phyloP scores from a whole-genome alignment of 108 stramenopile genomes.

The Fragilaria crotonensis region DNA sequence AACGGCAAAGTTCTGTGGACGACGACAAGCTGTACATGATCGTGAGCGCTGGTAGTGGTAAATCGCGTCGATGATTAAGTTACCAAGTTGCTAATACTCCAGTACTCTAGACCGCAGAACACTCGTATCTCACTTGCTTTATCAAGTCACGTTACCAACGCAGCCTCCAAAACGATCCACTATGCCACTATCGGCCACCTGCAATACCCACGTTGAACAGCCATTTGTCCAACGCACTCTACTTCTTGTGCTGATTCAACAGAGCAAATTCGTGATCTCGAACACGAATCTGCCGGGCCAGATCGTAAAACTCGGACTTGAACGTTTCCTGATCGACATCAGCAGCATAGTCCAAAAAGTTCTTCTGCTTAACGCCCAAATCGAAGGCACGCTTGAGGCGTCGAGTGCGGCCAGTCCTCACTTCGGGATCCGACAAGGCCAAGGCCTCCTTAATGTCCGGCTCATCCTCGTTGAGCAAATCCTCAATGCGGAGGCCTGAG shows the following conservation, averaged over 20 bases:
- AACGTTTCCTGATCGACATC: constrained; percentile 59
- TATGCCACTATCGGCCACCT: too few relatives aligned
- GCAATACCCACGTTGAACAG: too few relatives aligned
- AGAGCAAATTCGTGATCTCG: constrained; percentile 77
- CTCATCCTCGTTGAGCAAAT: constrained; percentile 69
- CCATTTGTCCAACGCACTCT: too few relatives aligned
- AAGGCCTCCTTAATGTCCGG: constrained; percentile 76
- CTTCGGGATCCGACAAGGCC: constrained; percentile 68
- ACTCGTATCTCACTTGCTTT: too few relatives aligned
- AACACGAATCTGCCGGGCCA: constrained; percentile 69
- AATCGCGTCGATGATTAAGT: too few relatives aligned
- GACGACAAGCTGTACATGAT: too few relatives aligned
- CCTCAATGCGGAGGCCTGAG: constrained; percentile 79
- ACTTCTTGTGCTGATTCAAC: constrained; percentile 70
- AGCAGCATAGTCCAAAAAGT: constrained; percentile 72
- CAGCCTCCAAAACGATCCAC: too few relatives aligned
- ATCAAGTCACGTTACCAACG: too few relatives aligned
- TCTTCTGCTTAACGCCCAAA: constrained; percentile 80
- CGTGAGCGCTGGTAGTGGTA: too few relatives aligned
- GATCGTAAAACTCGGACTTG: constrained; percentile 66
- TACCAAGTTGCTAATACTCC: too few relatives aligned
- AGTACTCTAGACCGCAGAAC: too few relatives aligned
- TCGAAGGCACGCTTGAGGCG: constrained; percentile 85
- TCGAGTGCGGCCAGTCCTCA: constrained; percentile 75
- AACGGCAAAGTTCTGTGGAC: too few relatives aligned